These are phyloP conservation scores for Circinella minor DNA, from an alignment of 371 early-diverging fungal genomes.

Conservation along the genomic window DNA sequence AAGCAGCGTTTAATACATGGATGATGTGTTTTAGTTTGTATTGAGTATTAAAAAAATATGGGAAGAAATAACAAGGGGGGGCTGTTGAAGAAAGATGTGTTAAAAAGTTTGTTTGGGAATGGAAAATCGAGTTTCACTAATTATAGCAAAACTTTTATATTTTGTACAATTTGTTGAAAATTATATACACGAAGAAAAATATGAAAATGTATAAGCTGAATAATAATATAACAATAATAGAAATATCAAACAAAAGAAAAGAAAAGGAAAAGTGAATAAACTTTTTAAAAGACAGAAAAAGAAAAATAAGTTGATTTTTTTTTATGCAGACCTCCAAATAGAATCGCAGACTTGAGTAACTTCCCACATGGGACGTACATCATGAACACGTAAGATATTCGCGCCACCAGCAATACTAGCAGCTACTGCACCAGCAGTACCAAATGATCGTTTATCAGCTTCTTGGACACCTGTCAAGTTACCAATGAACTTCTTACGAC, in stretches of 20 bases:
- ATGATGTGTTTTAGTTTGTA: too few species aligned
- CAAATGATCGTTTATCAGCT: constrained; percentile 83
- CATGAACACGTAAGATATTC: constrained; percentile 90
- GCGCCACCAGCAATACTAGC: constrained; percentile 90
- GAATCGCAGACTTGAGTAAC: constrained; percentile 86
- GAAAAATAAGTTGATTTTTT: neutral
- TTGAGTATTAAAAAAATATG: too few species aligned
- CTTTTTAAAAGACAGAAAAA: neutral
- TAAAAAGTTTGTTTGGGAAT: too few species aligned
- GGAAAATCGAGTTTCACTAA: too few species aligned
- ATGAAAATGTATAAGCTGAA: neutral
- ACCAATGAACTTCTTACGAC: constrained; percentile 90
- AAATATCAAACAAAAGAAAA: constrained; percentile 7
- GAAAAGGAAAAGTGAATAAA: neutral
- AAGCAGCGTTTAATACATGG: too few species aligned
- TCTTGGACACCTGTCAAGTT: constrained; percentile 67
- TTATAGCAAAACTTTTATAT: too few species aligned
- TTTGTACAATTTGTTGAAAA: constrained; percentile 25
- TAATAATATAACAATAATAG: neutral
- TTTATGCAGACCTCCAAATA: constrained; percentile 50
- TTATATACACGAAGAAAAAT: constrained; percentile 16
- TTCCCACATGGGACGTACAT: constrained; percentile 91
- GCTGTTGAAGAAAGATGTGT: too few species aligned
- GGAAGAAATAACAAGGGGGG: too few species aligned
- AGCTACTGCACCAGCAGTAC: constrained; percentile 93